These are phyloP conservation scores for Zymoseptoria passerinii DNA, from an alignment of 2,329 filamentous ascomycete species.

Conservation along the genomic window DNA sequence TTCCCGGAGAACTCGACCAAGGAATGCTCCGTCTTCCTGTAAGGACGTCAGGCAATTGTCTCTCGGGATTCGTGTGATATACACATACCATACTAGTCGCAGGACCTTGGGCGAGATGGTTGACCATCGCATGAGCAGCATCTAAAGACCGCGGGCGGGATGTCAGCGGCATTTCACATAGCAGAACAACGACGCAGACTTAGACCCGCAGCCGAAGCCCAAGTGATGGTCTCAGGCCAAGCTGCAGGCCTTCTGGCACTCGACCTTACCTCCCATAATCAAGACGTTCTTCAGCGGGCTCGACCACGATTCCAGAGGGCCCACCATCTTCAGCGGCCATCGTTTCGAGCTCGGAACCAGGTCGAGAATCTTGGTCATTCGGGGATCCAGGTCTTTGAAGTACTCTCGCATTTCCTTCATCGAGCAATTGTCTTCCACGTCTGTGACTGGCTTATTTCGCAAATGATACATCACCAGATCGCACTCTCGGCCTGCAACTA, in stretches of 20 bases:
- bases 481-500: constrained; percentile 35
- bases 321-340: constrained; percentile 38
- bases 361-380: constrained; percentile 34
- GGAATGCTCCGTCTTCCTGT: constrained; percentile 35
- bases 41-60: neutral
- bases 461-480: constrained; percentile 40
- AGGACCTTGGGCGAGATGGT: constrained; percentile 39
- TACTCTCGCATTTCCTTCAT: constrained; percentile 35
- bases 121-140: constrained; percentile 36
- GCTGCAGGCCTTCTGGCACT: neutral
- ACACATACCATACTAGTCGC: constrained; percentile 32
- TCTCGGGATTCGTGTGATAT: neutral
- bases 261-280: constrained; percentile 31
- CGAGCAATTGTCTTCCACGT: constrained; percentile 28
- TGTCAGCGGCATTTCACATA: too few species aligned
- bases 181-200: too few species aligned
- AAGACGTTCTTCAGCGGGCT: constrained; percentile 35
- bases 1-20: constrained; percentile 30
- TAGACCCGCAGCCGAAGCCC: too few species aligned
- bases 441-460: constrained; percentile 26
- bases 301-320: constrained; percentile 34
- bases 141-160: neutral
- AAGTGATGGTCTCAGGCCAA: too few species aligned
- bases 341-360: constrained; percentile 27
- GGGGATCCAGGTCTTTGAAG: constrained; percentile 39